Percentiles rank a stretch among this genome's conserved stretches.
These are phyloP conservation scores for Mytilinidion resinicola DNA, from an alignment of 495 filamentous ascomycete species.

Conservation along the genomic window DNA sequence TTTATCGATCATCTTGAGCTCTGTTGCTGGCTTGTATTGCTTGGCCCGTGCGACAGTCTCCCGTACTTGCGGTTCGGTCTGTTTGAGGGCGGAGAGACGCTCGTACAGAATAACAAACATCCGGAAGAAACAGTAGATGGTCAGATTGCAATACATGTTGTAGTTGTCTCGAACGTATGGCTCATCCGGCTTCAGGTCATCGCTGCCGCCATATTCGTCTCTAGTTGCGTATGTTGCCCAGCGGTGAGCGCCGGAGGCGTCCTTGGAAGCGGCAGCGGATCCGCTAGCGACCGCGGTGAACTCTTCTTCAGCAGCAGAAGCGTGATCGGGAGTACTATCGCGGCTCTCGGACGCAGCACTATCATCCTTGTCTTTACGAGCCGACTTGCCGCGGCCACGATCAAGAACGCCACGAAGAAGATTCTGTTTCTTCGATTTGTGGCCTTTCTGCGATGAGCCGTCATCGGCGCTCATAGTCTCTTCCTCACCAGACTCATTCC, in stretches of 20 bases:
- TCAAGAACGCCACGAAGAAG: constrained; percentile 84
- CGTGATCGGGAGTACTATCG: constrained; percentile 76
- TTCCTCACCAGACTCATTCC: constrained; percentile 64
- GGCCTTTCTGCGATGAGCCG: constrained; percentile 49
- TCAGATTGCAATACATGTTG: constrained; percentile 83
- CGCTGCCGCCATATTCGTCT: constrained; percentile 46
- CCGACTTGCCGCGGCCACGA: constrained; percentile 55
- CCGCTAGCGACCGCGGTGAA: constrained; percentile 33
- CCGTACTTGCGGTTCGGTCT: constrained; percentile 62
- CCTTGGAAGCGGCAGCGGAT: constrained; percentile 29
- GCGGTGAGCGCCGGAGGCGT: constrained; percentile 35
- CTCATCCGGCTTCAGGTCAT: constrained; percentile 67
- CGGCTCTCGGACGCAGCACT: constrained; percentile 69
- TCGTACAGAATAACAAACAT: constrained; percentile 84
- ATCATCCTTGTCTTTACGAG: constrained; percentile 63
- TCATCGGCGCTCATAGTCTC: constrained; percentile 45
- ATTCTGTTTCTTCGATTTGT: constrained; percentile 63
- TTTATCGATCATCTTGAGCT: constrained; percentile 70
- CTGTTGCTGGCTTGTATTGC: constrained; percentile 67
- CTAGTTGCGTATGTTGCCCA: constrained; percentile 57
- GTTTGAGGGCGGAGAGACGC: constrained; percentile 74
- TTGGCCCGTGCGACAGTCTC: constrained; percentile 64
- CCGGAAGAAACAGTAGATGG: constrained; percentile 87
- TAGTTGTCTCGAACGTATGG: constrained; percentile 71
- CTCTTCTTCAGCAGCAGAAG: constrained; percentile 62